Evolutionary conservation across 2,329 filamentous ascomycete genomes (phyloP).

Genomic region (Pseudogymnoascus sp.): DNA sequence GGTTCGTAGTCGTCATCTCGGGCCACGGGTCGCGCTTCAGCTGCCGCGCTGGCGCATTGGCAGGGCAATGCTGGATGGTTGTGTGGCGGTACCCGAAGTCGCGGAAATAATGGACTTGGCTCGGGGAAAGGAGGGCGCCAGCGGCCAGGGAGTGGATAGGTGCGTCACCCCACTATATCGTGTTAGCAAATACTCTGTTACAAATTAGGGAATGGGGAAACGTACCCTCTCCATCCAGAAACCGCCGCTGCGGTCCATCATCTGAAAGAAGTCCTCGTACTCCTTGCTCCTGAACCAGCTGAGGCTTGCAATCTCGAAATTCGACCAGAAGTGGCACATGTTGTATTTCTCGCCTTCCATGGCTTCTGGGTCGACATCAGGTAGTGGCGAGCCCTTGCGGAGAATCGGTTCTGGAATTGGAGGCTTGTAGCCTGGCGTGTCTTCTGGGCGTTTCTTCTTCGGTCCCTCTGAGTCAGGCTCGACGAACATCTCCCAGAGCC

Average conservation of each 20-base stretch:
- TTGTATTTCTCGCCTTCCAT: constrained; percentile 99
- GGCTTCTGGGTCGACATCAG: constrained; percentile 76
- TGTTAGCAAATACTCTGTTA: constrained; percentile 17
- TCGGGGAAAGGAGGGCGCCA: constrained; percentile 69
- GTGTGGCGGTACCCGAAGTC: constrained; percentile 98
- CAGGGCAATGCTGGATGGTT: constrained; percentile 96
- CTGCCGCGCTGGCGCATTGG: constrained; percentile 85
- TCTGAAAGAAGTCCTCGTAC: constrained; percentile 96
- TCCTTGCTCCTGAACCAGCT: constrained; percentile 96
- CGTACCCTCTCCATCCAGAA: constrained; percentile 98
- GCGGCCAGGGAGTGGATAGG: constrained; percentile 96
- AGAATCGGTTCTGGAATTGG: constrained; percentile 73
- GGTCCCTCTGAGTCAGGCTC: constrained; percentile 60
- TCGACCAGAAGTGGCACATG: constrained; percentile 99
- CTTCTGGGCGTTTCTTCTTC: constrained; percentile 46
- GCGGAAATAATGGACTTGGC: constrained; percentile 96
- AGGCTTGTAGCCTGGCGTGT: constrained; percentile 57
- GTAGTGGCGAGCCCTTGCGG: constrained; percentile 63
- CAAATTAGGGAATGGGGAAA: constrained; percentile 15
- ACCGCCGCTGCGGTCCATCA: constrained; percentile 96
- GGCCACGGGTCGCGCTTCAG: constrained; percentile 71
- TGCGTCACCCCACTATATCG: constrained; percentile 83
- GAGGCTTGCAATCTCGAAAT: constrained; percentile 93
- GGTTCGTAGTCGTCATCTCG: constrained; percentile 70
- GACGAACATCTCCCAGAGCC: constrained; percentile 97